A percentile compares a stretch with the other conserved stretches of the same genome.
phyloP scores from a whole-genome alignment of 208 protist genomes.

The Trypanosoma lewisi region DNA sequence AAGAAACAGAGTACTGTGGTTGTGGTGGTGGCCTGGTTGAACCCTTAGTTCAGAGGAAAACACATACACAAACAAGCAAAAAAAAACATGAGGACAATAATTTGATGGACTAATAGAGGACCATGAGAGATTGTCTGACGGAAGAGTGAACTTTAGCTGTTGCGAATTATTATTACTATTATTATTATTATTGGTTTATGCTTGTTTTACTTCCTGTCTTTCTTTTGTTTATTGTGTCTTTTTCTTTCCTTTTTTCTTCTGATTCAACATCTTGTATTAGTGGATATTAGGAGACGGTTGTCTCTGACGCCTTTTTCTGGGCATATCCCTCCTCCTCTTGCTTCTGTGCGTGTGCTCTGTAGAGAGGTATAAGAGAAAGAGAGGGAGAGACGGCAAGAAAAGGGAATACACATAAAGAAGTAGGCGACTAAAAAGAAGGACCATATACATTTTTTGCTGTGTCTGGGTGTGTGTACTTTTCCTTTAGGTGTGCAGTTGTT shows the following conservation, averaged over 20 bases:
- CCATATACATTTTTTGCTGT: constrained; percentile 18
- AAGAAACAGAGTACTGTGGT: constrained; percentile 1
- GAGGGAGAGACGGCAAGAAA: no score
- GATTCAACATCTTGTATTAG: no score
- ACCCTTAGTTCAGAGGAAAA: neutral
- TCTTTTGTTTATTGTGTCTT: no score
- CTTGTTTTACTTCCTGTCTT: constrained; percentile 11
- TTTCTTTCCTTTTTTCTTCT: no score
- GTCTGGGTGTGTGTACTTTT: neutral
- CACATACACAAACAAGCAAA: no score
- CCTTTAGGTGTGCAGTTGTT: neutral
- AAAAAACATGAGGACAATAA: neutral
- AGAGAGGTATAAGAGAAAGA: no score
- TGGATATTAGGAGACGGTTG: no score
- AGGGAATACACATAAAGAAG: no score
- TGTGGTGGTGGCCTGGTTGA: neutral
- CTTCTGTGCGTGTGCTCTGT: no score
- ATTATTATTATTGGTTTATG: no score
- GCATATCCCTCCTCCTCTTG: constrained; percentile 11
- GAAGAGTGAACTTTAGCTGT: neutral
- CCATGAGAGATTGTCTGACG: neutral
- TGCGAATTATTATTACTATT: neutral
- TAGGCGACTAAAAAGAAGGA: constrained; percentile 6
- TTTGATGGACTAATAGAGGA: neutral
- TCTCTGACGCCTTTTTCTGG: no score